phyloP scores from a whole-genome alignment of 2,329 filamentous ascomycete genomes.

The Botryotinia calthae region DNA sequence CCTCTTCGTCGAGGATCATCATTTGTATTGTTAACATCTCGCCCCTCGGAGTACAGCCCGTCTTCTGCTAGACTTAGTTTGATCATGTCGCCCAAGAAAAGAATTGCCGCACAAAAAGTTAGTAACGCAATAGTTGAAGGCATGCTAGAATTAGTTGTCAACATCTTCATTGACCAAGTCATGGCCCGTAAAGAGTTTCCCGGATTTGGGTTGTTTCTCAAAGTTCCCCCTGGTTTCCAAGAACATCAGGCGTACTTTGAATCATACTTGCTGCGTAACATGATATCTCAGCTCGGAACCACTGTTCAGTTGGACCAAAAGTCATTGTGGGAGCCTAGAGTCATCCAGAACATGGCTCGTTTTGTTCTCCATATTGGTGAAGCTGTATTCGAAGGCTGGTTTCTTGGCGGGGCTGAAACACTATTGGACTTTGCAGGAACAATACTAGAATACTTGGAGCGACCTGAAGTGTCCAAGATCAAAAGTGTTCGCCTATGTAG shows the following conservation, averaged over 20 bases:
- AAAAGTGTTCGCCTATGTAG: conserved; percentile 92
- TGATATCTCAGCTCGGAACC: conserved; percentile 68
- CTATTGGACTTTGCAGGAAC: conserved; percentile 84
- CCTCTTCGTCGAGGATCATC: conserved; percentile 79
- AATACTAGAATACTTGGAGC: conserved; percentile 83
- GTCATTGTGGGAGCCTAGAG: conserved; percentile 73
- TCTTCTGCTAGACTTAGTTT: conserved; percentile 63
- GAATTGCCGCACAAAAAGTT: conserved; percentile 49
- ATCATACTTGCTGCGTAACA: conserved; percentile 77
- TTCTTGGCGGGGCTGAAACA: conserved; percentile 79
- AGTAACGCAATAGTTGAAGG: conserved; percentile 72
- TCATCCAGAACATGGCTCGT: conserved; percentile 82
- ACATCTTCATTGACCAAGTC: conserved; percentile 82
- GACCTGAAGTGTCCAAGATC: conserved; percentile 73
- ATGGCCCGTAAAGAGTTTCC: conserved; percentile 85
- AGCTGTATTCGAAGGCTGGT: conserved; percentile 94
- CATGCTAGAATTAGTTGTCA: conserved; percentile 72
- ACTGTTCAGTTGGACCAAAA: conserved; percentile 70
- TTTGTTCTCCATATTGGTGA: conserved; percentile 81
- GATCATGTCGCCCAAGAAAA: conserved; percentile 58
- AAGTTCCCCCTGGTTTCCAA: conserved; percentile 86
- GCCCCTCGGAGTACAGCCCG: conserved; percentile 56
- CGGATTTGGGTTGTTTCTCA: conserved; percentile 80
- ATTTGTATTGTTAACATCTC: conserved; percentile 81
- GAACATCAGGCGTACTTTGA: conserved; percentile 96